Evolutionary conservation across 257 asterid species (phyloP), one percentile per base, ranked within the genome.

Genomic region (Ajuga chamaepitys): DNA sequence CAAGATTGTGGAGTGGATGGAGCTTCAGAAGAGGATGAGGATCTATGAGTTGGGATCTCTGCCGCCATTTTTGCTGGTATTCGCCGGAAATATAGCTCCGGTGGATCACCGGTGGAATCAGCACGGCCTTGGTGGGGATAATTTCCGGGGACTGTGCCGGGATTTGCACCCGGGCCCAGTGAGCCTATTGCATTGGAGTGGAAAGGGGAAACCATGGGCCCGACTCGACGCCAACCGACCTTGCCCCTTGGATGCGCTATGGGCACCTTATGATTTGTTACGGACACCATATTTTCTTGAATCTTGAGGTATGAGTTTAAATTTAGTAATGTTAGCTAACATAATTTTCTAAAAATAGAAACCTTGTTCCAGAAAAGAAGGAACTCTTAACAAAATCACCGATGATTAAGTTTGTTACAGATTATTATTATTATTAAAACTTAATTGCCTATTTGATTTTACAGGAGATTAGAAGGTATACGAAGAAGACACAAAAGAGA

Each of bases 31-130:
- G 80, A 74, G 98, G 76, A 84, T 93, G 76, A 74, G 98, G 85
- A 93, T 93, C 8, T 93, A 93, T 30, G 97, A 89, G 77, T 76
- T 93, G 56, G 98, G 97, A 0, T 93, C 98, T 0, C 55, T 93
- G 72, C 98, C 98, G 11, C 98, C 99, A 2, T 93, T 93, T 26
- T 53, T 93, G 54, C 88, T 93, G 0, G 97, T 89, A 3, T 93
- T 93, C 67, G 95, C 95, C 50, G 99, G 99, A 18, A 81, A 86
- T 1, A 84, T 93, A 38, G 95, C 89, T 44, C 86, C 97, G 11
- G 98, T 93, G 44, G 96, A 89, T 75, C 97, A 92, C 77, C 85
- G 88, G 14, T 92, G 98, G 98, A 92, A 92, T 62, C 98, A 92
- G 74, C 98, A 92, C 69, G 98, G 97, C 8, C 94, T 92, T 21